These are phyloP conservation scores for Quercus parvula DNA, from an alignment of 306 rosid genomes.

Conservation along the genomic window DNA sequence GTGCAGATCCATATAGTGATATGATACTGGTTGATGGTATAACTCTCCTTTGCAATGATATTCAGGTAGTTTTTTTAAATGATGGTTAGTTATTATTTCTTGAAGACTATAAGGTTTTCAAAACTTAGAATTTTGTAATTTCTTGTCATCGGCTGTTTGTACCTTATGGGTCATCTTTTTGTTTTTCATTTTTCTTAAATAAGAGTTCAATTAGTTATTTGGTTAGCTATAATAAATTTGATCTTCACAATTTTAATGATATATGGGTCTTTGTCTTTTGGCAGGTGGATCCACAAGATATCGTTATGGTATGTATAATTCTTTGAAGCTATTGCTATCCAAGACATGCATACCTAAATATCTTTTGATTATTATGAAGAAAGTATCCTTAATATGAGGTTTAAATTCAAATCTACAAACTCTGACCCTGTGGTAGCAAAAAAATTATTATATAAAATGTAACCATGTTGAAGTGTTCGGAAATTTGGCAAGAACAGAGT, in stretches of 20 bases:
- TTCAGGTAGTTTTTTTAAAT: slow-evolving; percentile 58
- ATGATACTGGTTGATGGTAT: slow-evolving; percentile 96
- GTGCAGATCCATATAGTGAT: slow-evolving; percentile 70
- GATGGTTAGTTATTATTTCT: slow-evolving; percentile 13
- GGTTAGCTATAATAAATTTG: slow-evolving; percentile 1
- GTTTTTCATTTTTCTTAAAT: not conserved
- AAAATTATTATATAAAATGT: not conserved
- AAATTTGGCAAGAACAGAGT: not conserved
- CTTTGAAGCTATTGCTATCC: slow-evolving; percentile 13
- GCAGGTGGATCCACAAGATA: slow-evolving; percentile 99
- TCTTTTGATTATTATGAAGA: not conserved
- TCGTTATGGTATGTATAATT: slow-evolving; percentile 74
- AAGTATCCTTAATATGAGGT: not conserved
- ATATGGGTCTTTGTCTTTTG: slow-evolving; percentile 10
- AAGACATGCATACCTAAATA: not conserved
- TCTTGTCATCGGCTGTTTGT: not conserved
- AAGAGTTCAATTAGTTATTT: slow-evolving; percentile 7
- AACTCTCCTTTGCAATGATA: slow-evolving; percentile 83
- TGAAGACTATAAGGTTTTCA: not conserved
- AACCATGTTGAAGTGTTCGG: not conserved
- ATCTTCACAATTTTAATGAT: slow-evolving; percentile 23
- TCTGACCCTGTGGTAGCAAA: not conserved
- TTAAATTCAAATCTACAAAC: not conserved
- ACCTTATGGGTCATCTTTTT: not conserved
- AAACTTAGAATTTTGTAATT: not conserved